These are phyloP conservation scores for Chlorencoelia australis DNA, from an alignment of 2,329 filamentous ascomycete genomes.

Conservation along the genomic window DNA sequence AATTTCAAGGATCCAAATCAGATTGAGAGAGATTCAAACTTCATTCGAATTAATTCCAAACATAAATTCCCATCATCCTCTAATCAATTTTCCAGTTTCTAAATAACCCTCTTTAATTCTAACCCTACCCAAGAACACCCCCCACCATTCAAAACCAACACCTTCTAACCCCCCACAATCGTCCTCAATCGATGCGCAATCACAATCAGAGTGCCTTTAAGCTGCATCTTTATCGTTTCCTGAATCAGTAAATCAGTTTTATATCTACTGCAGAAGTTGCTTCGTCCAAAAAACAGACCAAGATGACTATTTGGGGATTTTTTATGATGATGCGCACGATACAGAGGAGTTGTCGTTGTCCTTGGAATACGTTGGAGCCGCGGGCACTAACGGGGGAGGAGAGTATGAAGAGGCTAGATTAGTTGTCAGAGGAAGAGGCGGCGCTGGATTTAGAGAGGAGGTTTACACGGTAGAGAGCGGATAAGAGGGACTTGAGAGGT, in stretches of 20 bases:
- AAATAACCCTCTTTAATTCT: neutral
- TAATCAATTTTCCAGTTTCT: neutral
- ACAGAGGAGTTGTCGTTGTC: conserved; percentile 67
- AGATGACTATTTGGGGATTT: conserved; percentile 52
- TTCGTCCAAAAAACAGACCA: no score
- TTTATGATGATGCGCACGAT: conserved; percentile 60
- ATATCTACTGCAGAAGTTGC: conserved; percentile 39
- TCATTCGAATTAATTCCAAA: neutral
- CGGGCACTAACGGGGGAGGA: neutral
- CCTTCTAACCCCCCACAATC: neutral
- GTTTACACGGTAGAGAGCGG: neutral
- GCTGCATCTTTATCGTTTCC: neutral
- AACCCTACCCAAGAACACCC: neutral
- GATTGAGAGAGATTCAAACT: neutral
- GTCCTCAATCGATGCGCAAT: neutral
- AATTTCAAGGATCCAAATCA: neutral
- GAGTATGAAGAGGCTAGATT: neutral
- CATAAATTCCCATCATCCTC: no score
- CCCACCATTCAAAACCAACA: neutral
- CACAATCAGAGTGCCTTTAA: neutral
- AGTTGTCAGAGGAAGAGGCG: neutral
- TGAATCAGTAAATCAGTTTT: conserved; percentile 27
- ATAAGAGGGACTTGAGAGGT: conserved; percentile 67
- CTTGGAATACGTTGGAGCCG: conserved; percentile 24
- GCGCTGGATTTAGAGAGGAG: neutral